A percentile compares a stretch with the other conserved stretches of the same genome.
Conservation (phyloP, 1,284 basidiomycete species). For the Tetrapyrgos nigripes region DNA sequence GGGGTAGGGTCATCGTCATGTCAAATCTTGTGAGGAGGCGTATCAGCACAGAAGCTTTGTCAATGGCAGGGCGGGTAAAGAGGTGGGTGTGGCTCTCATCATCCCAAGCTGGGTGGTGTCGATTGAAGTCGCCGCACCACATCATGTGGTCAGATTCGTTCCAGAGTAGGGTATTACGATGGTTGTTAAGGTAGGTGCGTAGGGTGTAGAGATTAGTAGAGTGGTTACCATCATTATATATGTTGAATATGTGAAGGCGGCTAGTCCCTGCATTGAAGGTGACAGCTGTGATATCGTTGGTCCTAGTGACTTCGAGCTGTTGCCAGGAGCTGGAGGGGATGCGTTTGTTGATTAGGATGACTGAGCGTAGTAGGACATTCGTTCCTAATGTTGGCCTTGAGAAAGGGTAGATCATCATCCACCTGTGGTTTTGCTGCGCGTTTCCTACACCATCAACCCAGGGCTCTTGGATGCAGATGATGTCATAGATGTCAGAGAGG, state of each 20-base stretch:
- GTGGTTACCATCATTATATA: slow-evolving; percentile 31
- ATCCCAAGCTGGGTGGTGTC: slow-evolving; percentile 56
- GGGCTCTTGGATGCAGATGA: slow-evolving; percentile 36
- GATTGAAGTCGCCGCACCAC: slow-evolving; percentile 56
- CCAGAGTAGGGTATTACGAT: too few relatives aligned
- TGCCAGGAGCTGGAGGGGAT: slow-evolving; percentile 30
- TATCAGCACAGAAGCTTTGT: slow-evolving; percentile 21
- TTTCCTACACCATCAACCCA: slow-evolving; percentile 25
- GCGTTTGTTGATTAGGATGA: slow-evolving; percentile 29
- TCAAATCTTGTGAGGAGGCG: slow-evolving; percentile 19
- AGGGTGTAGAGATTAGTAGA: slow-evolving; percentile 12
- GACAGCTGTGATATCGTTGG: slow-evolving; percentile 31
- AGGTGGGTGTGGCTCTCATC: slow-evolving; percentile 41
- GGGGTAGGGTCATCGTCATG: slow-evolving; percentile 35
- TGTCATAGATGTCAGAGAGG: slow-evolving; percentile 21
- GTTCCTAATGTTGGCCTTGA: not conserved
- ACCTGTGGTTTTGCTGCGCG: slow-evolving; percentile 17
- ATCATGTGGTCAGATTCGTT: slow-evolving; percentile 13
- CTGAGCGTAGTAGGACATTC: slow-evolving; percentile 19
- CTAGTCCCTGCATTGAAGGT: slow-evolving; percentile 18
- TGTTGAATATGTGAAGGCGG: slow-evolving; percentile 29
- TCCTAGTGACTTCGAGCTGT: slow-evolving; percentile 20
- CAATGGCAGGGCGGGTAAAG: slow-evolving; percentile 27
- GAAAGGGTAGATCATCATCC: slow-evolving; percentile 21
- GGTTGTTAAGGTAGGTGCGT: not conserved